A percentile compares a stretch with the other conserved stretches of the same genome.
phyloP scores from a whole-genome alignment of 306 rosid genomes.

The Malus fusca region DNA sequence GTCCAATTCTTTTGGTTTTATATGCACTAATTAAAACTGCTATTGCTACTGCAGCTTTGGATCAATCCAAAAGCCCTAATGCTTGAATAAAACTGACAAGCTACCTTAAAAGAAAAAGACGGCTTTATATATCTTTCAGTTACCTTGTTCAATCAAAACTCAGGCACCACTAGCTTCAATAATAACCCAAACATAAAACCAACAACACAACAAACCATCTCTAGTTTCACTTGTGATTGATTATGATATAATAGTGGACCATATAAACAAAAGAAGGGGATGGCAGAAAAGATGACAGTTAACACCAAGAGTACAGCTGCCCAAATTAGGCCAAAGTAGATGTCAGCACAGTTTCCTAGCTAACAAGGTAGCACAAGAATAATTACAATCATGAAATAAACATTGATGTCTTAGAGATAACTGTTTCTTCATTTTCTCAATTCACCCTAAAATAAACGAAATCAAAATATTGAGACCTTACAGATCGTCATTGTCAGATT shows the following conservation, averaged over 20 bases:
- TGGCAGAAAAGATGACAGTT: background rate
- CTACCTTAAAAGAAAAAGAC: background rate
- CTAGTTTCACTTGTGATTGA: background rate
- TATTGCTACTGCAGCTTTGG: background rate
- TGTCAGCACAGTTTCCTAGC: too few species aligned
- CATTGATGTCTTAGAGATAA: background rate
- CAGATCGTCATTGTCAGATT: background rate
- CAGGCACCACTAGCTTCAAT: background rate
- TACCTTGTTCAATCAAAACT: background rate
- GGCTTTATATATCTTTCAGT: background rate
- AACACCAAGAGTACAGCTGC: background rate
- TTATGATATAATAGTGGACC: background rate
- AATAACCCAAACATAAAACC: background rate
- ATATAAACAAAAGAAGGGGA: background rate
- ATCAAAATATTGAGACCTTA: background rate
- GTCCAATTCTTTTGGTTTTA: background rate
- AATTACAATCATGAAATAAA: too few species aligned
- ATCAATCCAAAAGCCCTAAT: background rate
- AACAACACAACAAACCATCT: background rate
- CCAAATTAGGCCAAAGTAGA: too few species aligned
- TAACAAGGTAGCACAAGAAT: background rate
- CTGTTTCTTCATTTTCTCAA: background rate
- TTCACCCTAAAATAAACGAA: background rate
- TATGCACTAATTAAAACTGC: background rate
- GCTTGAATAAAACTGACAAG: background rate